Base-by-base conservation (phyloP, 2,329 filamentous ascomycete species). In the Verticillium longisporum region DNA sequence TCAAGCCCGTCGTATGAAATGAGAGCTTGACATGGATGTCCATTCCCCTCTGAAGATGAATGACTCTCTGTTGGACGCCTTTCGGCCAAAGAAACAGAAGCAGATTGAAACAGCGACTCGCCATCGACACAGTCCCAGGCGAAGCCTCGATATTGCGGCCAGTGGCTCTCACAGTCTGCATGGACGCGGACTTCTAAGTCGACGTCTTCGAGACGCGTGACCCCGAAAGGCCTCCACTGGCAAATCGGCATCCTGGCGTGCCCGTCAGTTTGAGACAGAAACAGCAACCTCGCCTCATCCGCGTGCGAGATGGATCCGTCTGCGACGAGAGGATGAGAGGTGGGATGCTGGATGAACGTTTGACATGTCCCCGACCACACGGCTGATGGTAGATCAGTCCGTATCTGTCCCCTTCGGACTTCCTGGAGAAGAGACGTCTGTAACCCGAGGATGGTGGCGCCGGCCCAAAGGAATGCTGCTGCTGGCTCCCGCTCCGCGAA, bases 221-320 rank as follows among this genome's bases (percentile, higher is more conserved):
- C 61, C 13, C 72, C 71, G 61, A 72, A 71, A 59, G 70, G 71
- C 41, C 37, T 65, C 72, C 69, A 74, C 57, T 68, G 68, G 55
- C 66, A 69, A 21, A 70, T 9, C n/a, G 68, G 67, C 9, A 64
- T 55, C 37, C 66, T 65, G 55, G 45, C 59, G 58, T 72, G 65
- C 10, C 55, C 37, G 54, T 61, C 63, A 36, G 62, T 57, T 61
- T 66, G 68, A 37, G 66, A 64, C 37, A 72, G 65, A 60, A 69
- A 72, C 50, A 72, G 65, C 32, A 73, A 62, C 18, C 66, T 66
- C 60, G 67, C 71, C 62, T 73, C 67, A 55, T 71, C 68, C 37
- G 69, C 67, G n/a, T 67, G 66, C 34, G 64, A 58, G 32, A 71
- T 57, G 33, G 45, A 50, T 18, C 61, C 64, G 33, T 60, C 18